Evolutionary conservation across 2,329 filamentous ascomycete species (phyloP).

Genomic region (Chlorencoelia australis): DNA sequence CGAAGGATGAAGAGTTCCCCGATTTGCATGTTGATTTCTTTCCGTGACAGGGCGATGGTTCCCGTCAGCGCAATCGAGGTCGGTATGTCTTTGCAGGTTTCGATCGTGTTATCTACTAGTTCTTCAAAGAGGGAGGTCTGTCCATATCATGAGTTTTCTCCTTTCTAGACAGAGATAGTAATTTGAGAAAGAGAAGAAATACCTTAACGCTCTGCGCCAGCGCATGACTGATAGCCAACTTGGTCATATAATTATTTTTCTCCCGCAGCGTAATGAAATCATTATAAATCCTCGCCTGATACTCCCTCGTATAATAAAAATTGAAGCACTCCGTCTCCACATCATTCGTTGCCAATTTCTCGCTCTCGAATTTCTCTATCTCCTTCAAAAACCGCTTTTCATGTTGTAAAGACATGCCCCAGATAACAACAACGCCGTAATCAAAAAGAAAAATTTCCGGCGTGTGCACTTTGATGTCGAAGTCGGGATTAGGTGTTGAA

Average conservation of each 20-base stretch:
- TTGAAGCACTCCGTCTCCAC: slow-evolving; percentile 97
- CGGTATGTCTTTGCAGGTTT: slow-evolving; percentile 85
- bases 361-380: slow-evolving; percentile 84
- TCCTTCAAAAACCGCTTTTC: slow-evolving; percentile 90
- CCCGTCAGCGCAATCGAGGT: slow-evolving; percentile 87
- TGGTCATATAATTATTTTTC: slow-evolving; percentile 96
- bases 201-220: slow-evolving; percentile 92
- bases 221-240: slow-evolving; percentile 91
- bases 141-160: background rate
- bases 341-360: slow-evolving; percentile 80
- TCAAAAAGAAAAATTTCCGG: slow-evolving; percentile 95
- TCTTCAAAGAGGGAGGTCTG: slow-evolving; percentile 93
- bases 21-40: slow-evolving; percentile 98
- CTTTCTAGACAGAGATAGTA: background rate
- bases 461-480: slow-evolving; percentile 81
- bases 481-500: slow-evolving; percentile 45
- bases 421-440: slow-evolving; percentile 95
- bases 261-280: slow-evolving; percentile 95
- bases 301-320: slow-evolving; percentile 97
- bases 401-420: slow-evolving; percentile 89
- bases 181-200: slow-evolving; percentile 11
- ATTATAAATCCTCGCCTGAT: slow-evolving; percentile 98
- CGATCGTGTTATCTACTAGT: slow-evolving; percentile 85
- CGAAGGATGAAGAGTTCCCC: slow-evolving; percentile 95
- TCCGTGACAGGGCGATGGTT: slow-evolving; percentile 77